Percentiles rank a stretch among this genome's conserved stretches.
Evolutionary conservation across 345 rosid species (phyloP).

Genomic region (Populus simonii): DNA sequence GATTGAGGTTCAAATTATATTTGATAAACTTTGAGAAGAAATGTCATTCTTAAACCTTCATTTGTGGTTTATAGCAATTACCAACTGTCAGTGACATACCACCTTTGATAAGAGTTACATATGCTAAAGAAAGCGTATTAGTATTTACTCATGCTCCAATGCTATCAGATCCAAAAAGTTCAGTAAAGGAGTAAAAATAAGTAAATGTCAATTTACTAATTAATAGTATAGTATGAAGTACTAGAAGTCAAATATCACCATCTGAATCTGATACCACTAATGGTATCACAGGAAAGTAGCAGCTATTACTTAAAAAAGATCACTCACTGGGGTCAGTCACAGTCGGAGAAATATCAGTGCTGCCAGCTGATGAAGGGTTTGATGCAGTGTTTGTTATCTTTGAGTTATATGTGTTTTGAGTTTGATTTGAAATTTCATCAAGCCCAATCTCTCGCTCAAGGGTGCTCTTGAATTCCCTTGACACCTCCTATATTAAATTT

Average conservation of each 20-base stretch:
- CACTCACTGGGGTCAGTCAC: slow-evolving; percentile 58
- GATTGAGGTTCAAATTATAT: not conserved
- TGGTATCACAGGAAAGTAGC: not conserved
- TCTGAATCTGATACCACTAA: not conserved
- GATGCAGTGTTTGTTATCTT: slow-evolving; percentile 38
- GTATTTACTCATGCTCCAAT: not conserved
- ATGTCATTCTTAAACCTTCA: not conserved
- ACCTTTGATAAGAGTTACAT: not conserved
- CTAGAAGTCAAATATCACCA: not conserved
- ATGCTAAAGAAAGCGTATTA: too few relatives aligned
- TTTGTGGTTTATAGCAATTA: not conserved
- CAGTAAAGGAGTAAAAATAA: too few relatives aligned
- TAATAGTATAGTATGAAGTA: not conserved
- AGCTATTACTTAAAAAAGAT: not conserved
- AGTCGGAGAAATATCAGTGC: slow-evolving; percentile 33
- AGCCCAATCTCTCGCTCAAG: slow-evolving; percentile 90
- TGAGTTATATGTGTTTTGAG: slow-evolving; percentile 39
- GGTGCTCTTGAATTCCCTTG: slow-evolving; percentile 92
- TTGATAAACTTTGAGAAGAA: not conserved
- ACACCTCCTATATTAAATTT: slow-evolving; percentile 58
- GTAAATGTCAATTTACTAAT: too few relatives aligned
- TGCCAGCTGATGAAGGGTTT: slow-evolving; percentile 39
- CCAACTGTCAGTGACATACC: not conserved
- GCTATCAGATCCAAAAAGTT: not conserved
- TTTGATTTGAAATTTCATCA: slow-evolving; percentile 46